Base-by-base conservation (phyloP, 306 rosid genomes). In the Glycine latifolia region DNA sequence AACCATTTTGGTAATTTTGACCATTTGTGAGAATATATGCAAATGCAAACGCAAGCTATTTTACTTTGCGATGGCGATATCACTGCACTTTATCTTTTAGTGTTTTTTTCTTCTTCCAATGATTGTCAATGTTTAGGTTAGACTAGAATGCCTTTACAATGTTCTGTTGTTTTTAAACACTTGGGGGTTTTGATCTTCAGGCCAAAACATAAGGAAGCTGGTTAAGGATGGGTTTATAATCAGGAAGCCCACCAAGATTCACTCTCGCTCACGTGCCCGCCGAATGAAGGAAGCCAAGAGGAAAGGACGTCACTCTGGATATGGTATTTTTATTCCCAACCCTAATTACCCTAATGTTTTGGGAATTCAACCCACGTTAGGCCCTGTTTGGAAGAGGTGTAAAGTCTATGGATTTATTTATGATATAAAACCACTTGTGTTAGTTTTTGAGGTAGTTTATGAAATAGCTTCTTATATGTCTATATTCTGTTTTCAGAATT, bases 181-280 rank as follows among this genome's bases (percentile, higher is more conserved):
- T 26, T 79, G 41, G 4, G 39, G 8, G 71, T 81, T 31, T 10
- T 26, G 31, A 6, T 71, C 12, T 85, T 77, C 89, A 95, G 99
- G 99, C 71, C 99, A 93, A 81, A 93, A 93, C 87, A 88, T 95
- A 0, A 87, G 99, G 85, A 95, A 93, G 92, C 82, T 95, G 89
- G 98, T 95, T 14, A 95, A 95, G 88, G 99, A 95, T 89, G 99
- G 99, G 1, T 95, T 95, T 83, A 90, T 95, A 14, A 93, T 95
- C 87, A 87, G 99, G 88, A 95, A 95, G 80, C 99, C 99, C 33
- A 95, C 98, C 8, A 95, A 95, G 89, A 95, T 95, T 65, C 99
- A 95, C 81, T 95, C 98, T 0, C 91, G 99, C 4, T 95, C 99
- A 47, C 99, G 98, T 48, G 99, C 99, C 2, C 97, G 99, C 35